Evolutionary conservation across 2,329 filamentous ascomycete species (phyloP), one percentile per base, ranked within the genome.

Genomic region (Colletotrichum aenigma): DNA sequence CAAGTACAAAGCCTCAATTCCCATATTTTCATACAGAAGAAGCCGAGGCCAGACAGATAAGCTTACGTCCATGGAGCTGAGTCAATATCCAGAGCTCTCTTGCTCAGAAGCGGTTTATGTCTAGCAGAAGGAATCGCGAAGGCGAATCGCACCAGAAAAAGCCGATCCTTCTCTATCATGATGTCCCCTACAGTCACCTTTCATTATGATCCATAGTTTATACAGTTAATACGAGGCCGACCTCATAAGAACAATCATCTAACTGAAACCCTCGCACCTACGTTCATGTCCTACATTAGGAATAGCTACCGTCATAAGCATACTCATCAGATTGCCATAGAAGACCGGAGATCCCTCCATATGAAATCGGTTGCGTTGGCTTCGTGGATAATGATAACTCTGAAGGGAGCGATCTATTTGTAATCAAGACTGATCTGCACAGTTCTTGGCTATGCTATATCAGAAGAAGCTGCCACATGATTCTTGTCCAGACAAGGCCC

Each of bases 121-220:
- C 38, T 43, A n/a, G 16, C 38, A 43, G 16, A 43, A 43, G 8
- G 3, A 4, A 43, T 18, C 4, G 8, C 6, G 8, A n/a, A 43
- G 16, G 16, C 16, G 6, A n/a, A n/a, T 43, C 3, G 6, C 38
- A 43, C 8, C 1, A n/a, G 38, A n/a, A n/a, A 16, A 43, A n/a
- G 8, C 2, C 8, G 18, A 3, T 10, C 18, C 18, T 43, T 43
- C 3, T 3, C 16, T n/a, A 0, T 43, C 38, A 6, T 43, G 3
- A 3, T 10, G 38, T n/a, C 38, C 8, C 38, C 1, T 3, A 0
- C 2, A 1, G 18, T 10, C 38, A 18, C 2, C 3, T 43, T n/a
- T 0, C 38, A 5, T 43, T 0, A 10, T 5, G 1, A 10, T n/a
- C 16, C 8, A 18, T n/a, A n/a, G 1, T 10, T 43, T 43, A 3